These are phyloP conservation scores for Suillus bovinus DNA, from an alignment of 768 basidiomycete species.

Conservation along the genomic window DNA sequence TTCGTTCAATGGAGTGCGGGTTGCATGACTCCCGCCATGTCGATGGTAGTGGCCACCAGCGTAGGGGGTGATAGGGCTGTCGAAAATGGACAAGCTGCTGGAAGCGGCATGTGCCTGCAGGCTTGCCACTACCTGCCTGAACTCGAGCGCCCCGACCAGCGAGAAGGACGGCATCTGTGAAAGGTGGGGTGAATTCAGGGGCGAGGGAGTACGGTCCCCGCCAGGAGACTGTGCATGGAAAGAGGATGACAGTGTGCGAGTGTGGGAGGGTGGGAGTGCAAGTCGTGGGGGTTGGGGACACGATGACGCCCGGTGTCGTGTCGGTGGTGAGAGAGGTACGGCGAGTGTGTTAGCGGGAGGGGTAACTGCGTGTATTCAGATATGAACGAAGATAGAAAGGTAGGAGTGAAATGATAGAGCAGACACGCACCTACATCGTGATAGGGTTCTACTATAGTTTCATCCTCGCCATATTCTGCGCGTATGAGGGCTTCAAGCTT, in stretches of 20 bases:
- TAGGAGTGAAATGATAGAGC: neutral
- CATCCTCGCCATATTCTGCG: conserved; percentile 55
- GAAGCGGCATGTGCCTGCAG: conserved; percentile 69
- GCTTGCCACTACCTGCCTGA: conserved; percentile 85
- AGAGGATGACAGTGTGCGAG: conserved; percentile 23
- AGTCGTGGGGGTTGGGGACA: conserved; percentile 38
- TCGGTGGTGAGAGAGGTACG: conserved; percentile 31
- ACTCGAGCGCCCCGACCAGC: conserved; percentile 93
- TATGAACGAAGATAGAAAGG: conserved; percentile 9
- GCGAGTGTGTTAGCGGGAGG: conserved; percentile 10
- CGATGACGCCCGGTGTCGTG: conserved; percentile 41
- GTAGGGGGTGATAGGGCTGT: conserved; percentile 67
- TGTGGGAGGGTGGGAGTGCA: conserved; percentile 40
- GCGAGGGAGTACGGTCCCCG: conserved; percentile 47
- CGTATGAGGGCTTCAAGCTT: conserved; percentile 53
- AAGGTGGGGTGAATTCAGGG: conserved; percentile 39
- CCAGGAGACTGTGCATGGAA: conserved; percentile 23
- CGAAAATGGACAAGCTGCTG: conserved; percentile 62
- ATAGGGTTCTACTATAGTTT: conserved; percentile 38
- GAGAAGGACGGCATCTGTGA: conserved; percentile 81
- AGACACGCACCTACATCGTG: conserved; percentile 53
- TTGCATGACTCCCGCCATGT: conserved; percentile 29
- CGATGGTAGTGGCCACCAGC: conserved; percentile 73
- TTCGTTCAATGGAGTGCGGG: conserved; percentile 37
- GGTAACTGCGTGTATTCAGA: conserved; percentile 13